Evolutionary conservation across 2,329 filamentous ascomycete genomes (phyloP).

Genomic region (Colletotrichum falcatum): DNA sequence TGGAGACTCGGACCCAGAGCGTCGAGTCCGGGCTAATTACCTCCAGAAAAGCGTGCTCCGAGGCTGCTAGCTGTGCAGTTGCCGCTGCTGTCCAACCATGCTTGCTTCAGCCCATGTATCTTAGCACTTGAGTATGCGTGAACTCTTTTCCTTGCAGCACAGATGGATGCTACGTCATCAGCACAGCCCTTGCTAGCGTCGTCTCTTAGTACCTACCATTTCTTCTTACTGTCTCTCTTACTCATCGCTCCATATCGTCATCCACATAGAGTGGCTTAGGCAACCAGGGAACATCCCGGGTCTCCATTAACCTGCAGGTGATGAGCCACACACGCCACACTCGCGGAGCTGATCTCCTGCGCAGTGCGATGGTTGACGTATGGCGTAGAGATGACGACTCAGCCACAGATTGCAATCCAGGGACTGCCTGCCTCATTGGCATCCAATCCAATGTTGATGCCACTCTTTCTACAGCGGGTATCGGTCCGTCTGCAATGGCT

Average conservation of each 20-base stretch:
- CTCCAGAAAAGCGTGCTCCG: slow-evolving; percentile 5
- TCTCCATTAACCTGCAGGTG: slow-evolving; percentile 3
- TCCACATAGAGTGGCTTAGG: slow-evolving; percentile 19
- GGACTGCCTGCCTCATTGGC: slow-evolving; percentile 21
- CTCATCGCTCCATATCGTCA: slow-evolving; percentile 19
- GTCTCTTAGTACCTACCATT: neutral
- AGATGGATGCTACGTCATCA: slow-evolving; percentile 40
- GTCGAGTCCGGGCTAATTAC: slow-evolving; percentile 25
- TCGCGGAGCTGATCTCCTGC: slow-evolving; percentile 12
- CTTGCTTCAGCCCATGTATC: slow-evolving; percentile 6
- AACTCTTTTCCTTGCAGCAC: slow-evolving; percentile 25
- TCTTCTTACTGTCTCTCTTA: slow-evolving; percentile 24
- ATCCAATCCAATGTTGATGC: slow-evolving; percentile 20
- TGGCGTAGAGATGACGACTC: slow-evolving; percentile 27
- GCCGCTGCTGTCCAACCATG: slow-evolving; percentile 5
- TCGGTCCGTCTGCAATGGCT: slow-evolving; percentile 25
- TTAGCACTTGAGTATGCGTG: slow-evolving; percentile 18
- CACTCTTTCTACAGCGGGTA: slow-evolving; percentile 22
- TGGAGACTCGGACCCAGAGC: slow-evolving; percentile 18
- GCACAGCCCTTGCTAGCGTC: slow-evolving; percentile 26
- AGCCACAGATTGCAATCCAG: slow-evolving; percentile 25
- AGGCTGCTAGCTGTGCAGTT: neutral
- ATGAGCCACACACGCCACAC: slow-evolving; percentile 38
- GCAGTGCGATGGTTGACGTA: too few relatives aligned
- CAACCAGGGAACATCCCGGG: slow-evolving; percentile 12